Evolutionary conservation across 192 early-diverging fungal genomes (phyloP), one percentile per base, ranked within the genome.

Genomic region (Dissophora globulifera): DNA sequence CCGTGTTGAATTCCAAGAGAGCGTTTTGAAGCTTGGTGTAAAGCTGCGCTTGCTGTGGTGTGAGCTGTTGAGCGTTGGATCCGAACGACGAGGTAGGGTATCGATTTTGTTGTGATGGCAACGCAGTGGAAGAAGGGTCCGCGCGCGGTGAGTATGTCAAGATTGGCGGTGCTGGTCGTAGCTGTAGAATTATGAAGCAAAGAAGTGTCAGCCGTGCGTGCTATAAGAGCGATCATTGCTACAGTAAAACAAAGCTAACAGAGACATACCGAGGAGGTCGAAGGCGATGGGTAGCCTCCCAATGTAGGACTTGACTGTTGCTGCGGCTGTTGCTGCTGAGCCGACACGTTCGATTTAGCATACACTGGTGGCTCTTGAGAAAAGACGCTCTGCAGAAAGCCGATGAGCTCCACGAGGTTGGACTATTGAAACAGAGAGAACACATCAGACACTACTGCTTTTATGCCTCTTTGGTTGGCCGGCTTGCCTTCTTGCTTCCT

Each of bases 281-380:
- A 71, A 30, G 79, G 58, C 20, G 61, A 61, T 32, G 41, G 85
- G 50, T 48, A 78, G 33, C 32, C 62, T 50, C 58, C 60, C 49
- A 67, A 78, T 47, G 30, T 59, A 57, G 60, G 80, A 55, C 31
- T 82, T 65, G 65, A 65, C 35, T 47, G 75, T 42, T 30, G 74
- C 52, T 53, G 67, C 17, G 52, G 65, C 31, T 78, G 50, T 38
- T 61, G 74, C 26, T 70, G 74, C 26, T 70, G 50, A 33, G 71
- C 13, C 16, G 49, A 48, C 7, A 38, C 41, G 25, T 60, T 82
- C 33, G 81, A 74, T 49, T 84, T 85, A 26, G 85, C 85, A 57
- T 90, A 90, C 5, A 95, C 91, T n/a, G 93, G 93, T 35, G 93
- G 92, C 52, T 93, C 92, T 47, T 80, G 67, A 3, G 83, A 80